Conservation (phyloP, 108 stramenopile genomes). For the Nannochloropsis salina region DNA sequence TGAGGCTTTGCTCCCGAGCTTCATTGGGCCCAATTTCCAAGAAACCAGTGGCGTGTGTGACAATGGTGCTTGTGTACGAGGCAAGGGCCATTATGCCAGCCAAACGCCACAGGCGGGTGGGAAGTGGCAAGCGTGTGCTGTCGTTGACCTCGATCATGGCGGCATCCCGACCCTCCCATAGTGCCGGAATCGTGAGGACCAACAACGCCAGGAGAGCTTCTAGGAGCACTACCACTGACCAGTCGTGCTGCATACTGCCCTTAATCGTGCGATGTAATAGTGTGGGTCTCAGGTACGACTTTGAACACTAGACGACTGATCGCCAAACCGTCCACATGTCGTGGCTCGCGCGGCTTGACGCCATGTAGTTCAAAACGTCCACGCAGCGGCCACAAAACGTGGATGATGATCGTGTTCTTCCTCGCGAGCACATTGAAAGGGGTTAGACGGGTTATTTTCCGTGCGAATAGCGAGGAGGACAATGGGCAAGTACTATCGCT, state of each 20-base stretch:
- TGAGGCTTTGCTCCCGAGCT: neutral
- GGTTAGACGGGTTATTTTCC: too few relatives aligned
- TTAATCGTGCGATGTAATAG: too few relatives aligned
- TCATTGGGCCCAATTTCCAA: neutral
- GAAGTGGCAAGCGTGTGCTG: neutral
- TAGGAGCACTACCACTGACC: neutral
- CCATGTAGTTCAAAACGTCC: too few relatives aligned
- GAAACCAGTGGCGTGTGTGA: neutral
- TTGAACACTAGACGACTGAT: too few relatives aligned
- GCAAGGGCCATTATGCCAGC: neutral
- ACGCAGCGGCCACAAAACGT: too few relatives aligned
- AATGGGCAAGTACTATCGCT: too few relatives aligned
- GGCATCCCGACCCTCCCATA: neutral
- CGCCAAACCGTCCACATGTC: too few relatives aligned
- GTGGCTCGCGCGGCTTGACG: too few relatives aligned
- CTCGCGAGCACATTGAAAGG: too few relatives aligned
- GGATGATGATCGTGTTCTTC: too few relatives aligned
- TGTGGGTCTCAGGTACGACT: too few relatives aligned
- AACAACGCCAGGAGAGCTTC: neutral
- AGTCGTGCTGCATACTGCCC: neutral
- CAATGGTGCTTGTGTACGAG: neutral
- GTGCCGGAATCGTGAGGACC: neutral
- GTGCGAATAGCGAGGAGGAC: too few relatives aligned
- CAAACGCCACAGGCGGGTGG: neutral
- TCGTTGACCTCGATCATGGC: conserved; percentile 6